Evolutionary conservation across 2,329 filamentous ascomycete genomes (phyloP).

Genomic region (Cytospora schulzeri): DNA sequence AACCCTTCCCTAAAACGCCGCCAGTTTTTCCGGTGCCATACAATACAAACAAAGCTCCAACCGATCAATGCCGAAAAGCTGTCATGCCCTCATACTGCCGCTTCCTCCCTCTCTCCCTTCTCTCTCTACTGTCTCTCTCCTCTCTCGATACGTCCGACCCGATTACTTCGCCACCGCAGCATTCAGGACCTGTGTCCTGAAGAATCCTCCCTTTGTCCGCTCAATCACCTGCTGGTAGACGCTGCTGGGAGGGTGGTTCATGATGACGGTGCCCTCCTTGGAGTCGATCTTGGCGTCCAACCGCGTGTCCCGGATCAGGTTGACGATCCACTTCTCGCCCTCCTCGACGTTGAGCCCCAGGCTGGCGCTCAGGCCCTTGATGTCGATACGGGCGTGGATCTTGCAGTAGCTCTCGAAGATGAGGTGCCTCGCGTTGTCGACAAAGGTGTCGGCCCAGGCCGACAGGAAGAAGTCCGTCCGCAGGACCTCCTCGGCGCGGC

Average conservation of each 20-base stretch:
- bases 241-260: constrained; percentile 98
- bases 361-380: constrained; percentile 91
- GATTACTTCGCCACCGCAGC: constrained; percentile 59
- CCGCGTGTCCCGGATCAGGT: constrained; percentile 95
- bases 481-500: constrained; percentile 86
- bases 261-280: constrained; percentile 96
- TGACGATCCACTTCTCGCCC: constrained; percentile 99
- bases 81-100: constrained; percentile 19
- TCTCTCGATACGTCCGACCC: not conserved
- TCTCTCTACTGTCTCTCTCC: not conserved
- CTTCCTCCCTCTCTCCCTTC: not conserved
- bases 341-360: constrained; percentile 91
- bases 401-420: constrained; percentile 99
- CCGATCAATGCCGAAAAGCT: constrained; percentile 17
- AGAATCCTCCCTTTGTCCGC: constrained; percentile 98
- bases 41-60: constrained; percentile 23
- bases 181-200: constrained; percentile 92
- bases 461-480: constrained; percentile 95
- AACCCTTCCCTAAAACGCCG: constrained; percentile 16
- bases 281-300: constrained; percentile 99
- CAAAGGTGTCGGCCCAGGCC: constrained; percentile 81
- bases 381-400: constrained; percentile 98
- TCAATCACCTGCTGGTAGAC: constrained; percentile 99
- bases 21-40: constrained; percentile 18
- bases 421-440: constrained; percentile 90